A percentile compares a stretch with the other conserved stretches of the same genome.
These are phyloP conservation scores for Cucumis hystrix DNA, from an alignment of 306 rosid genomes.

Conservation along the genomic window DNA sequence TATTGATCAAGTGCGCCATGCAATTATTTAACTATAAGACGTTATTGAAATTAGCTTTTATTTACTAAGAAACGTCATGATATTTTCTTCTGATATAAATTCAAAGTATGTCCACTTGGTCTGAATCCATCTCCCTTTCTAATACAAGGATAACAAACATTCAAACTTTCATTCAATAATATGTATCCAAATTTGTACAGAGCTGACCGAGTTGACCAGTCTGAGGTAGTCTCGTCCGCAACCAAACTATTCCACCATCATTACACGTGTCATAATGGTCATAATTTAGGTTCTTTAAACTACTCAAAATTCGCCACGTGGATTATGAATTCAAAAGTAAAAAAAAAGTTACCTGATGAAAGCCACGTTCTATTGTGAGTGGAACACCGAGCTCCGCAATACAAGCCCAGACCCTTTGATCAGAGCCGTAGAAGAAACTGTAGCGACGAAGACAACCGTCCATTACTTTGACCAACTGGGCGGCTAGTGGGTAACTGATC, in stretches of 20 bases:
- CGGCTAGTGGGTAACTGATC: constrained; percentile 69
- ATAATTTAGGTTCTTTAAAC: neutral
- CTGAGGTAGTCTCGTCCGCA: too few relatives aligned
- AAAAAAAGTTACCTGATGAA: constrained; percentile 62
- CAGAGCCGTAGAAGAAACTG: constrained; percentile 77
- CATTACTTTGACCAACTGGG: constrained; percentile 33
- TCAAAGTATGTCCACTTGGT: too few relatives aligned
- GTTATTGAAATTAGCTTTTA: too few relatives aligned
- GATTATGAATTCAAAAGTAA: neutral
- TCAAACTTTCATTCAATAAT: too few relatives aligned
- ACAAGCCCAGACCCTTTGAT: constrained; percentile 90
- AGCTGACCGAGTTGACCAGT: neutral
- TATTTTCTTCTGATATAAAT: too few relatives aligned
- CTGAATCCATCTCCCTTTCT: too few relatives aligned
- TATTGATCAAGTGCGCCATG: too few relatives aligned
- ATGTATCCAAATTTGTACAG: too few relatives aligned
- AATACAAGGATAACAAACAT: too few relatives aligned
- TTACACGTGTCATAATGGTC: neutral
- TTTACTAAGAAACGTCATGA: neutral
- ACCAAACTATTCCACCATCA: neutral
- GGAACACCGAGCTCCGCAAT: constrained; percentile 64
- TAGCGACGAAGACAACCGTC: constrained; percentile 77
- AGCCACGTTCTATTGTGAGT: constrained; percentile 56
- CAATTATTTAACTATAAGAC: too few relatives aligned
- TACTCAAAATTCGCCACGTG: neutral